Evolutionary conservation across 805 yeast species (phyloP), one percentile per base, ranked within the genome.

Genomic region (Lipomyces chichibuensis): DNA sequence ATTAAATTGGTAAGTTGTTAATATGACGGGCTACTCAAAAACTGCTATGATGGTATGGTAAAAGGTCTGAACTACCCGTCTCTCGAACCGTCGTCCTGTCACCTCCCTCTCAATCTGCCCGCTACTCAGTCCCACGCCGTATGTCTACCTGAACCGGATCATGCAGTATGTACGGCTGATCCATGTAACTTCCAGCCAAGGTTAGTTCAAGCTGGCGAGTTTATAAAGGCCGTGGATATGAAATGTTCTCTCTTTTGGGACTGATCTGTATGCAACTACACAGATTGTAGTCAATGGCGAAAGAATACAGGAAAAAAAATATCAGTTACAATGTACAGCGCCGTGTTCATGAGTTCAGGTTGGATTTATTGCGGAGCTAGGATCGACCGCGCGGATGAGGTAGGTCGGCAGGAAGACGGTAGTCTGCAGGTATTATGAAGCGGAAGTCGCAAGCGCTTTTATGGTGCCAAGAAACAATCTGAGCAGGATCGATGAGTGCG

Each of bases 231-330:
- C 33, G 56, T 27, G 17, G 33, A 53, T n/a, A 53, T 6, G n/a
- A 25, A 53, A 14, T 8, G 11, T 14, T 29, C 29, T 53, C 33
- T 27, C 29, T 25, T 53, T 51, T 65, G 68, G 68, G 68, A 65
- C 65, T 56, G 58, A 20, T 53, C 58, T 52, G 56, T 17, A 46
- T 46, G 53, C 8, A 14, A 20, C 64, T 14, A 55, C 64, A 17
- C 57, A 17, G 61, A 35, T 32, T 57, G 49, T 49, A n/a, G 65
- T 65, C 68, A 65, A 61, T 65, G 68, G 68, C 68, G 57, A 57
- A 62, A 65, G 68, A 53, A 65, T 53, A 65, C 64, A 65, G 29
- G 8, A n/a, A 37, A 52, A 37, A 52, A n/a, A 29, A 13, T 23
- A 23, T 14, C 17, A 52, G 11, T 25, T 52, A 49, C 27, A 49